Conservation (phyloP, 495 filamentous ascomycete genomes). For the Aspergillus ellipticus region DNA sequence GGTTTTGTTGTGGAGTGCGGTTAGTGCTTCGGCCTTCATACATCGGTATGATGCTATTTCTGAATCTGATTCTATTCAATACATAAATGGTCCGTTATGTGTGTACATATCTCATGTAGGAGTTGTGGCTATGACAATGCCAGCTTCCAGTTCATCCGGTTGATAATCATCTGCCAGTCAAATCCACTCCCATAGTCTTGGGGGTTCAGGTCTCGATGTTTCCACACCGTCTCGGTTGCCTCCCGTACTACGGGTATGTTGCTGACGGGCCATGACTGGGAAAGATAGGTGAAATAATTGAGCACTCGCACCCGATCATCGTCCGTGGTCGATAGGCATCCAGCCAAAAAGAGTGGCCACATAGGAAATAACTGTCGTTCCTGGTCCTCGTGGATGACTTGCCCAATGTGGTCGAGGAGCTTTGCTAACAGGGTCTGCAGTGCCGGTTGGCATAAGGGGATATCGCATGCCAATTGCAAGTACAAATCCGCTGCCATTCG, state of each 20-base stretch:
- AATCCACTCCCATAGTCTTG: not conserved
- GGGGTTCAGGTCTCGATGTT: slow-evolving; percentile 12
- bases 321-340: slow-evolving; percentile 1
- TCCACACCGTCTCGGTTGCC: slow-evolving; percentile 18
- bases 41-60: too few relatives aligned
- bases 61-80: too few relatives aligned
- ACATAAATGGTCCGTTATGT: too few relatives aligned
- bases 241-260: slow-evolving; percentile 2
- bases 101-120: too few relatives aligned
- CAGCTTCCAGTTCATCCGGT: slow-evolving; percentile 4
- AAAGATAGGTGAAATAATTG: slow-evolving; percentile 1
- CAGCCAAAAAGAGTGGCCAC: slow-evolving; percentile 7
- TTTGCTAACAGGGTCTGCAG: not conserved
- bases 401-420: not conserved
- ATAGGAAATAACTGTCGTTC: slow-evolving; percentile 5
- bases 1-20: too few relatives aligned
- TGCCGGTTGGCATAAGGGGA: not conserved
- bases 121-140: not conserved
- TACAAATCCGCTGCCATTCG: slow-evolving; percentile 2
- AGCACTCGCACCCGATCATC: slow-evolving; percentile 1
- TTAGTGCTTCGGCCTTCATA: too few relatives aligned
- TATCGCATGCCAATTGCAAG: slow-evolving; percentile 2
- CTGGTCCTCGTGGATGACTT: slow-evolving; percentile 4
- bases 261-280: not conserved
- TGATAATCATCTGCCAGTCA: slow-evolving; percentile 3